Percentiles rank a stretch among this genome's conserved stretches.
phyloP scores from a whole-genome alignment of 1,284 basidiomycete species.

The Tilletiaria anomala region DNA sequence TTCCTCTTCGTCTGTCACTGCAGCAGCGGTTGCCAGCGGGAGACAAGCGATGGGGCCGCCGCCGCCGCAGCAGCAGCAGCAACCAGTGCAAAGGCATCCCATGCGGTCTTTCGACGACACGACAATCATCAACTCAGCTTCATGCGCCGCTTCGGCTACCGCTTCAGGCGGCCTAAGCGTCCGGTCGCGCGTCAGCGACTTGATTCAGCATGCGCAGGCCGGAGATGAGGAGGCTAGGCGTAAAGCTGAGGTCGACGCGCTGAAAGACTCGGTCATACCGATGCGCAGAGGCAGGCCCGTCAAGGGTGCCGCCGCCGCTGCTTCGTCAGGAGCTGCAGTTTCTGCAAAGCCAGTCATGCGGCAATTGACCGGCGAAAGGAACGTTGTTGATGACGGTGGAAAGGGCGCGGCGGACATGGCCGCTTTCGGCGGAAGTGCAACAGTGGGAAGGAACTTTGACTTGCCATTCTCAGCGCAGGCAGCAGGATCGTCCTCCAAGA shows the following conservation, averaged over 20 bases:
- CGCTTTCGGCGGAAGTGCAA: neutral
- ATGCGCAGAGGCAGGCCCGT: constrained; percentile 7
- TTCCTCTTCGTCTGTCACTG: too few relatives aligned
- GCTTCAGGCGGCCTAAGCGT: neutral
- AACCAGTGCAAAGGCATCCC: too few relatives aligned
- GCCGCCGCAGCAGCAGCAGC: too few relatives aligned
- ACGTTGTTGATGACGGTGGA: too few relatives aligned
- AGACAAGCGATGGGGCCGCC: neutral
- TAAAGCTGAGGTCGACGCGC: constrained; percentile 40
- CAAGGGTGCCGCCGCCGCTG: too few relatives aligned
- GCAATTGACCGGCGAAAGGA: too few relatives aligned
- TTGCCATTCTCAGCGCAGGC: too few relatives aligned
- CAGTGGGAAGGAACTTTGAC: too few relatives aligned
- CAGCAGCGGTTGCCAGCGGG: neutral
- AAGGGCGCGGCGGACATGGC: constrained; percentile 15
- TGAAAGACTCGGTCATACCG: neutral
- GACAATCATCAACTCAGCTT: too few relatives aligned
- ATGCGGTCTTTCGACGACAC: neutral
- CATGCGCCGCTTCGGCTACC: neutral
- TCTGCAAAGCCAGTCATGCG: too few relatives aligned
- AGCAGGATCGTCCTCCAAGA: too few relatives aligned
- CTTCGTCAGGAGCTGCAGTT: too few relatives aligned
- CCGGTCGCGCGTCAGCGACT: neutral
- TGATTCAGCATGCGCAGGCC: neutral
- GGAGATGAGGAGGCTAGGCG: neutral